These are phyloP conservation scores for Rhizopogon vulgaris DNA, from an alignment of 768 basidiomycete genomes.

Conservation along the genomic window DNA sequence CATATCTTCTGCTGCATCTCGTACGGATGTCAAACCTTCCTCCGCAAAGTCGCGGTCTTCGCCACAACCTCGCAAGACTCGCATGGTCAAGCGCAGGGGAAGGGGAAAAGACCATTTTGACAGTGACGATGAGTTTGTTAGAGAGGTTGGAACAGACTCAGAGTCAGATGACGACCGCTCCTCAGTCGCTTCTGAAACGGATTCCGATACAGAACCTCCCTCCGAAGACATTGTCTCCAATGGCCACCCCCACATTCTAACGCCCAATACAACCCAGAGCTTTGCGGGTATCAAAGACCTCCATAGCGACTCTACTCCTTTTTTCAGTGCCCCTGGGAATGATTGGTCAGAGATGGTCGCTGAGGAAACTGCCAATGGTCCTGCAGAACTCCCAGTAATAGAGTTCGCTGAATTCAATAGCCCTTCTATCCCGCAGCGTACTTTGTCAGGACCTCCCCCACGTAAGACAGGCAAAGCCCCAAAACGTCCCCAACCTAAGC, in stretches of 20 bases:
- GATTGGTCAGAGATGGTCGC: slow-evolving; percentile 87
- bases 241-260: slow-evolving; percentile 48
- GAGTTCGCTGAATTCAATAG: slow-evolving; percentile 61
- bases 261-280: slow-evolving; percentile 65
- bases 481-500: slow-evolving; percentile 30
- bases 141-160: slow-evolving; percentile 67
- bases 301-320: slow-evolving; percentile 35
- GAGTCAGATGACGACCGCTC: slow-evolving; percentile 58
- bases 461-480: slow-evolving; percentile 37
- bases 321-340: slow-evolving; percentile 43
- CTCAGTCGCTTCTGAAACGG: slow-evolving; percentile 52
- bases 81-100: slow-evolving; percentile 54
- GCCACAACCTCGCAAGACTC: slow-evolving; percentile 28
- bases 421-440: slow-evolving; percentile 24
- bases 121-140: slow-evolving; percentile 75
- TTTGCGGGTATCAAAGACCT: slow-evolving; percentile 33
- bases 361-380: slow-evolving; percentile 58
- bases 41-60: slow-evolving; percentile 27
- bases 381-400: slow-evolving; percentile 69
- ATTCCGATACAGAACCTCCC: slow-evolving; percentile 66
- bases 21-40: slow-evolving; percentile 23
- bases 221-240: slow-evolving; percentile 55
- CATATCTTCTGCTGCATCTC: slow-evolving; percentile 28
- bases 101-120: slow-evolving; percentile 52
- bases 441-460: slow-evolving; percentile 33